Evolutionary conservation across 805 yeast species (phyloP).

Genomic region (Sugiyamaella chiloensis): DNA sequence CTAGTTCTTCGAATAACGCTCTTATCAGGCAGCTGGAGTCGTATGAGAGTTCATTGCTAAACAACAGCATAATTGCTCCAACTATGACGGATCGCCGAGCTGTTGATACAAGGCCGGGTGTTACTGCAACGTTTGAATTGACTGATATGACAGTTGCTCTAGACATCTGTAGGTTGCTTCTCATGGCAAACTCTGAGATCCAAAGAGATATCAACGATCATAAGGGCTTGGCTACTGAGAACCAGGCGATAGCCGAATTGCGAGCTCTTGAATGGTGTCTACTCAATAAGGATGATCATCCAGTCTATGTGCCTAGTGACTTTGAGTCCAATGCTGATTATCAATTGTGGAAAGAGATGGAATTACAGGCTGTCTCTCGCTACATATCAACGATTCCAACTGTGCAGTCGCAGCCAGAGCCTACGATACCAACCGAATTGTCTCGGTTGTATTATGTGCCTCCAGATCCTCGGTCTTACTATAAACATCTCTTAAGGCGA

Average conservation of each 20-base stretch:
- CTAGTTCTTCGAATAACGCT: constrained; percentile 18
- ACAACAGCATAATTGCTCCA: constrained; percentile 15
- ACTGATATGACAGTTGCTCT: constrained; percentile 53
- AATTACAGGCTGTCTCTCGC: constrained; percentile 33
- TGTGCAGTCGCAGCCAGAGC: constrained; percentile 4
- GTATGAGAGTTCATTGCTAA: constrained; percentile 15
- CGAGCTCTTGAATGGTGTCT: constrained; percentile 23
- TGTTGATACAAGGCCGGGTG: constrained; percentile 1
- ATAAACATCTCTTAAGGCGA: constrained; percentile 39
- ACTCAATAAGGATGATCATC: constrained; percentile 31
- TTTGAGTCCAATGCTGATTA: constrained; percentile 38
- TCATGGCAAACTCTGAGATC: constrained; percentile 44
- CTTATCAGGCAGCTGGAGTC: constrained; percentile 19
- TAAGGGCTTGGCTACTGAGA: constrained; percentile 41
- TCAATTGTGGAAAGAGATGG: constrained; percentile 42
- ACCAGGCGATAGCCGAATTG: constrained; percentile 34
- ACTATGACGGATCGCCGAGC: constrained; percentile 5
- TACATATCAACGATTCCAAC: constrained; percentile 27
- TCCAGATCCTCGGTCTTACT: constrained; percentile 39
- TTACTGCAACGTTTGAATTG: constrained; percentile 49
- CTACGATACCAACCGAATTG: constrained; percentile 5
- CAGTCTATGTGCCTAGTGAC: constrained; percentile 34
- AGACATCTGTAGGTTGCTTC: constrained; percentile 50
- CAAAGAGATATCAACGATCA: constrained; percentile 52
- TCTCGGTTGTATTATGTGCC: constrained; percentile 38